phyloP scores from a whole-genome alignment of 257 asterid species.

The Verbascum thapsus region DNA sequence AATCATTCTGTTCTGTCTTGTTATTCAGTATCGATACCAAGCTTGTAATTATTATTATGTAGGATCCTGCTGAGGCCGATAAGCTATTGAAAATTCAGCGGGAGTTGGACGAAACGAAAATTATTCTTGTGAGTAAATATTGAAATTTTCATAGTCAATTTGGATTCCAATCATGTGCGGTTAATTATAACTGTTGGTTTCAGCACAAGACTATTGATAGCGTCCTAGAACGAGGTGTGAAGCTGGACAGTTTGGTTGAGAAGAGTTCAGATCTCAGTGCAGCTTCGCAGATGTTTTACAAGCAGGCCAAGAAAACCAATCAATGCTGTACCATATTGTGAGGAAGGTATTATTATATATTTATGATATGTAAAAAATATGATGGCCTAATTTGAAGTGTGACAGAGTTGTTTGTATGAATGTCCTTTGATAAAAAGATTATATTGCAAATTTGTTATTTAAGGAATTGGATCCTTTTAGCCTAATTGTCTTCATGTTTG shows the following conservation, averaged over 20 bases:
- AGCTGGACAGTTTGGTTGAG: conserved; percentile 92
- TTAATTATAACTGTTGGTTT: too few relatives aligned
- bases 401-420: too few relatives aligned
- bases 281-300: conserved; percentile 94
- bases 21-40: neutral
- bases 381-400: too few relatives aligned
- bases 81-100: conserved; percentile 86
- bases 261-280: conserved; percentile 96
- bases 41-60: conserved; percentile 27
- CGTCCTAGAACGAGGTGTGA: conserved; percentile 86
- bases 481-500: too few relatives aligned
- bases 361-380: too few relatives aligned
- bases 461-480: too few relatives aligned
- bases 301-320: conserved; percentile 93
- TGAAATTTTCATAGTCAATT: conserved; percentile 10
- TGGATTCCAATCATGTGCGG: too few relatives aligned
- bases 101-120: conserved; percentile 94
- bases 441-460: too few relatives aligned
- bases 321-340: conserved; percentile 79
- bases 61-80: conserved; percentile 99
- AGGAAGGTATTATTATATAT: too few relatives aligned
- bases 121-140: conserved; percentile 75
- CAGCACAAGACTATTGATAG: conserved; percentile 84
- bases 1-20: conserved; percentile 4
- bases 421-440: too few relatives aligned